These are phyloP conservation scores for Beauveria asiatica DNA, from an alignment of 2,329 filamentous ascomycete genomes.

Conservation along the genomic window DNA sequence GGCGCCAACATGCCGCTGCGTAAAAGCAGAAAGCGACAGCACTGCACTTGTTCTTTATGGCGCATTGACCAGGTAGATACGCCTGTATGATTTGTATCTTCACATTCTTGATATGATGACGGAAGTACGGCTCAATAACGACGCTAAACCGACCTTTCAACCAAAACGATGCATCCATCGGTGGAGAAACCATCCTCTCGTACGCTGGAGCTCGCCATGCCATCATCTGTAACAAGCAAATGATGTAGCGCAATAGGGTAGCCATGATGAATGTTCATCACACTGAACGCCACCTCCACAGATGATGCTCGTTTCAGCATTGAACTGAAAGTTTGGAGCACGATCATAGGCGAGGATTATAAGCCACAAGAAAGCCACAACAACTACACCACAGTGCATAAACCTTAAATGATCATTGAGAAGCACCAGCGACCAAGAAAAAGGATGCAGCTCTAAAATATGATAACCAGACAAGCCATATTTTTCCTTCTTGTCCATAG, in stretches of 20 bases:
- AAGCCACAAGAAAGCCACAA: too few species aligned
- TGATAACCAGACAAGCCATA: too few species aligned
- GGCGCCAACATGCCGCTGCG: background rate
- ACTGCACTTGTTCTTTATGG: background rate
- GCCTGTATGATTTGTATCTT: background rate
- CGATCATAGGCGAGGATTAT: too few species aligned
- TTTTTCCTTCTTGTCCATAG: too few species aligned
- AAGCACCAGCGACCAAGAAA: too few species aligned
- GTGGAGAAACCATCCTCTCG: background rate
- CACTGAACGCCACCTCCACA: too few species aligned
- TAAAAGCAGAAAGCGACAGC: background rate
- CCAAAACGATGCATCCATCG: background rate
- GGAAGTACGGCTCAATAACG: background rate
- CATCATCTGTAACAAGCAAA: slow-evolving; percentile 1
- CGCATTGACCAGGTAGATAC: background rate
- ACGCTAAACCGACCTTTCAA: background rate
- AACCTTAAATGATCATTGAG: too few species aligned
- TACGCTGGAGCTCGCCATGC: background rate
- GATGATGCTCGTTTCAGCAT: too few species aligned
- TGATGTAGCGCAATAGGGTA: background rate
- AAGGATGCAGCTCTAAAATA: too few species aligned
- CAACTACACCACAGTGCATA: too few species aligned
- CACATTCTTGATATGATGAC: slow-evolving; percentile 1
- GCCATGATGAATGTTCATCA: background rate
- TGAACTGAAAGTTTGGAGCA: too few species aligned